Evolutionary conservation across 169 alveolate genomes (phyloP).

Genomic region (Cryptosporidium viatorum): DNA sequence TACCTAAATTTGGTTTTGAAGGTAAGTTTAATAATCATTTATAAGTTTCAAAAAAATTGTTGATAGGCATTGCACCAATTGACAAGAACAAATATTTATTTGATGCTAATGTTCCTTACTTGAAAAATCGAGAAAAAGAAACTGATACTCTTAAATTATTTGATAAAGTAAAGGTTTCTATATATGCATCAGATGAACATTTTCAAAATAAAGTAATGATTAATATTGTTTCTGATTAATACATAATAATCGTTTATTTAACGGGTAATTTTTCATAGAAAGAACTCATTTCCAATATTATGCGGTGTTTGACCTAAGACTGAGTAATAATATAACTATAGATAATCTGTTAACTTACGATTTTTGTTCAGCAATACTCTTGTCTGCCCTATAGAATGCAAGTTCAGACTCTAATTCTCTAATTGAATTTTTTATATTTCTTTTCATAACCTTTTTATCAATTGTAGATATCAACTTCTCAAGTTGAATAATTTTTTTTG

Average conservation of each 20-base stretch:
- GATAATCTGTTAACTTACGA: conserved; percentile 45
- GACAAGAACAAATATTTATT: conserved; percentile 75
- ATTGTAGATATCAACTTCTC: conserved; percentile 47
- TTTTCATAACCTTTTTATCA: conserved; percentile 50
- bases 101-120: conserved; percentile 58
- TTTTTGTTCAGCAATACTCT: conserved; percentile 68
- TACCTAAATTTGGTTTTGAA: conserved; percentile 83
- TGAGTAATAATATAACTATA: not conserved
- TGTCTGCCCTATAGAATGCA: conserved; percentile 60
- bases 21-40: conserved; percentile 75
- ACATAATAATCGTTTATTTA: not conserved
- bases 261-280: not conserved
- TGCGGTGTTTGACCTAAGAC: conserved; percentile 61
- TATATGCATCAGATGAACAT: conserved; percentile 78
- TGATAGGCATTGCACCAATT: conserved; percentile 73
- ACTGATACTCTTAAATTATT: conserved; percentile 76
- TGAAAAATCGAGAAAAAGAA: conserved; percentile 20
- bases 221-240: conserved; percentile 51
- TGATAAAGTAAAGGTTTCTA: conserved; percentile 78
- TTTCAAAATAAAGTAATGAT: conserved; percentile 80
- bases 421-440: conserved; percentile 43
- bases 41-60: conserved; percentile 72
- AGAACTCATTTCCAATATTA: not conserved
- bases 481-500: conserved; percentile 38
- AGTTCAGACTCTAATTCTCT: conserved; percentile 56